Base-by-base conservation (phyloP, 2,329 filamentous ascomycete species). In the Fusarium oxysporum region DNA sequence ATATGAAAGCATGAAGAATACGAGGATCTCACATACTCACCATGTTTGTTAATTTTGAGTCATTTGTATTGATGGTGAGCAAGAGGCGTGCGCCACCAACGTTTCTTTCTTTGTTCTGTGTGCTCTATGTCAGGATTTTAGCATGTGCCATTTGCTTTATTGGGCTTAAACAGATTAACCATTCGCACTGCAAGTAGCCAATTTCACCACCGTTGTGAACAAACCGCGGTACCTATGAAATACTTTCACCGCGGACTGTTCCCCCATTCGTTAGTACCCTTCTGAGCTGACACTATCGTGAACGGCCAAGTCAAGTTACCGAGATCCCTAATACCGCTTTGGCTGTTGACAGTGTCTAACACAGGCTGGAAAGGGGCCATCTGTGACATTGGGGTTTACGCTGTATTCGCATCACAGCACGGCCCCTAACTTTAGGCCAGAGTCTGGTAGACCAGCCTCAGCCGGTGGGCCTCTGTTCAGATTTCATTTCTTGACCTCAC, bases 161-260 rank as follows among this genome's bases (percentile, higher is more conserved):
- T 25, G 50, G 3, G 9, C 13, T 19, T 4, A 12, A 19, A 17
- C 0, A 25, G 11, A 19, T 28, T 16, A 11, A 0, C 1, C 5
- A n/a, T 8, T 35, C 3, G 6, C 13, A 21, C 12, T 14, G 4
- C 6, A 16, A 16, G 25, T 17, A 8, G 37, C 10, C 10, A 5
- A 8, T 4, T 14, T 25, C 6, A 23, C 8, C 8, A 23, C 11
- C 3, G 0, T 3, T 1, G 1, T 28, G 17, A 28, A 2, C 5
- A 2, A 28, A 5, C 3, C 9, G 23, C 10, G 23, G 23, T 25
- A 25, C 28, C 9, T 12, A 12, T 13, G 5, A 38, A 38, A 28
- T 7, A 19, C 11, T n/a, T 9, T 14, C 9, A 8, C 1, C 33
- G 3, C 12, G 1, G 1, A 25, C 23, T 25, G 23, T 25, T 25